phyloP scores from a whole-genome alignment of 1,284 basidiomycete genomes.

The Ustilago xerochloae region DNA sequence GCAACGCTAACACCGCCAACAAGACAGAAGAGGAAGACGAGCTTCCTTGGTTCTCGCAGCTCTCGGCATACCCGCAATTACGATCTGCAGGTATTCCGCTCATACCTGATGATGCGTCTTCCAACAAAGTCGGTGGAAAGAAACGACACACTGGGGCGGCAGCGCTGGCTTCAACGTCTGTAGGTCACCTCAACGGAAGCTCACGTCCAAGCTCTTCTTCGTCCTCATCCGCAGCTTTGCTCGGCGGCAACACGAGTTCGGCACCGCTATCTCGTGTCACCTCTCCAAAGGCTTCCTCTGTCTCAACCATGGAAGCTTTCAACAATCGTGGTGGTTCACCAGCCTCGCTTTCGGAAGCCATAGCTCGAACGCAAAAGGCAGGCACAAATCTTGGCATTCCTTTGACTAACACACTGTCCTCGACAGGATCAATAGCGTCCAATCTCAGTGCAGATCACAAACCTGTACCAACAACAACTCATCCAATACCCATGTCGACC shows the following conservation, averaged over 20 bases:
- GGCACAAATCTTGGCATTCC: constrained; percentile 2
- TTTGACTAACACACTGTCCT: constrained; percentile 25
- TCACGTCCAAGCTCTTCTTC: constrained; percentile 26
- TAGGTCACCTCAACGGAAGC: constrained; percentile 4
- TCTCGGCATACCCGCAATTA: constrained; percentile 53
- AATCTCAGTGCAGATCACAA: not conserved
- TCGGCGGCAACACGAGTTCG: constrained; percentile 16
- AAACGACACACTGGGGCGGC: constrained; percentile 19
- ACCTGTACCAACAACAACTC: not conserved
- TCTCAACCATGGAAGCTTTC: constrained; percentile 25
- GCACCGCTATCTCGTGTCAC: constrained; percentile 25
- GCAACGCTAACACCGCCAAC: not conserved
- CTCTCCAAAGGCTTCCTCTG: constrained; percentile 17
- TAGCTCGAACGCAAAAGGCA: not conserved
- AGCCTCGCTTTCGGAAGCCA: constrained; percentile 27
- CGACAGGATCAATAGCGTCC: constrained; percentile 26
- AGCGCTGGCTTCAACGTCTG: constrained; percentile 19
- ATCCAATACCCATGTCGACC: constrained; percentile 19
- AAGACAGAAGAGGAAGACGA: constrained; percentile 28
- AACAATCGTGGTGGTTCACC: constrained; percentile 18
- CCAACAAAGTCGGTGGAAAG: constrained; percentile 11
- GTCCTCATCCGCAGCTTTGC: constrained; percentile 11
- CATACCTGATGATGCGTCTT: constrained; percentile 30
- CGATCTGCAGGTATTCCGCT: constrained; percentile 48
- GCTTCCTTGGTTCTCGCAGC: constrained; percentile 58